A percentile compares a stretch with the other conserved stretches of the same genome.
These are phyloP conservation scores for Barbarea vulgaris DNA, from an alignment of 345 rosid species.

Conservation along the genomic window DNA sequence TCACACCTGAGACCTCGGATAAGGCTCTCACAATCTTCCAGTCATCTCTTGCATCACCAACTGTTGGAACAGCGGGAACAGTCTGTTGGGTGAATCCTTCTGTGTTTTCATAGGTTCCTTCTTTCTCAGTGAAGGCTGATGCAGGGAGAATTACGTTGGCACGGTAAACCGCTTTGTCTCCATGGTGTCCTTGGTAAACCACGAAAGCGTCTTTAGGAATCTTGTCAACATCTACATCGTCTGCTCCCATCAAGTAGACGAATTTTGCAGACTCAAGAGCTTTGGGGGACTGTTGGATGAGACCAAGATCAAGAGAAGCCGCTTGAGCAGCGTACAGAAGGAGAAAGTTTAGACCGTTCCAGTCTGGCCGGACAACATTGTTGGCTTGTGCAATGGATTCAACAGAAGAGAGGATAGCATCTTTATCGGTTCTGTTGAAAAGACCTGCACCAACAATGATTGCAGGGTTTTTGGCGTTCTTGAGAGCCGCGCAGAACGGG, in stretches of 20 bases:
- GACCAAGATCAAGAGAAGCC: constrained; percentile 98
- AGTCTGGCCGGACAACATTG: constrained; percentile 78
- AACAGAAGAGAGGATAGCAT: constrained; percentile 72
- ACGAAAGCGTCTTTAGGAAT: constrained; percentile 88
- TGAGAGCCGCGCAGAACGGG: constrained; percentile 64
- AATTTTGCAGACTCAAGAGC: constrained; percentile 80
- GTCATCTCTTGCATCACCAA: constrained; percentile 96
- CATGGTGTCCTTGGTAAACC: constrained; percentile 97
- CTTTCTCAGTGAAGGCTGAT: constrained; percentile 91
- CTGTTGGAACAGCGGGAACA: constrained; percentile 94
- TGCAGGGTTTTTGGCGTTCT: constrained; percentile 86
- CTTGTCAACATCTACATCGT: constrained; percentile 80
- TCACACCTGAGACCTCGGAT: constrained; percentile 79
- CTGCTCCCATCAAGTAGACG: constrained; percentile 95
- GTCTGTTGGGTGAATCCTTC: constrained; percentile 93
- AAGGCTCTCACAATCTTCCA: constrained; percentile 96
- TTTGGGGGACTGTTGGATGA: constrained; percentile 70
- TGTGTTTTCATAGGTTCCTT: constrained; percentile 91
- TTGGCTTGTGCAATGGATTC: constrained; percentile 74
- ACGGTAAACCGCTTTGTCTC: constrained; percentile 80
- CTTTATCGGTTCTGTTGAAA: constrained; percentile 79
- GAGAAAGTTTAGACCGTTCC: constrained; percentile 93
- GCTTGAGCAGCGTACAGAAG: constrained; percentile 97
- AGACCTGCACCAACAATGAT: constrained; percentile 88
- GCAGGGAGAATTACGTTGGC: constrained; percentile 95